phyloP scores from a whole-genome alignment of 352 stramenopile genomes.

The Globisporangium ultimum region DNA sequence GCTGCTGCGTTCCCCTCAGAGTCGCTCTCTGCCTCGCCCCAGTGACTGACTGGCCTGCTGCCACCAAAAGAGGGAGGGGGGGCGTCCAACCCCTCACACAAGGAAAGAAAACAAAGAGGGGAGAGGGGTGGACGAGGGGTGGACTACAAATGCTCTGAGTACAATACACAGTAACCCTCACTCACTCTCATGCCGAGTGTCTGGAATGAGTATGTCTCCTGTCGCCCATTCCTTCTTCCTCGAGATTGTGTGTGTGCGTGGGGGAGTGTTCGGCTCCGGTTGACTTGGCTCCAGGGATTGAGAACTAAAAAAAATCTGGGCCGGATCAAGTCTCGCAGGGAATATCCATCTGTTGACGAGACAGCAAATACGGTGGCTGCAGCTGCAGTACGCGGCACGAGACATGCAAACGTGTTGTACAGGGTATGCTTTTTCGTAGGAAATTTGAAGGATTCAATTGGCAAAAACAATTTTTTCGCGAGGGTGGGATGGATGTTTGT shows the following conservation, averaged over 20 bases:
- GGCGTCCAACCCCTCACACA: neutral
- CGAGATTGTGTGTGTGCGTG: too few species aligned
- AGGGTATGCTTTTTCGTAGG: neutral
- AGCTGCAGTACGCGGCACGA: neutral
- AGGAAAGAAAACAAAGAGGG: neutral
- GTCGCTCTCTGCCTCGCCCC: constrained; percentile 11
- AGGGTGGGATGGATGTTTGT: constrained; percentile 1
- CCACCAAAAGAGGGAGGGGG: neutral
- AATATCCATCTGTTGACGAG: constrained; percentile 7
- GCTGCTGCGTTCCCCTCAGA: neutral
- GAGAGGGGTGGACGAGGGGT: neutral
- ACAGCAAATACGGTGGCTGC: too few species aligned
- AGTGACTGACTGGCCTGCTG: constrained; percentile 1
- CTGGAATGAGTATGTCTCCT: constrained; percentile 1
- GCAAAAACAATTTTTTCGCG: constrained; percentile 11
- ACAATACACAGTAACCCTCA: constrained; percentile 8
- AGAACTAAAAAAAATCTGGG: constrained; percentile 7
- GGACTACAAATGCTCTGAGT: neutral
- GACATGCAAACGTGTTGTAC: neutral
- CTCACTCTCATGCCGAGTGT: constrained; percentile 1
- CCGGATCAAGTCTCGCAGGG: constrained; percentile 1
- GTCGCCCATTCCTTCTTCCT: constrained; percentile 10
- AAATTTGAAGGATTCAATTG: neutral
- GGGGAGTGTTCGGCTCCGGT: neutral
- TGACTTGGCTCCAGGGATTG: neutral